These are phyloP conservation scores for Didymella pinodella DNA, from an alignment of 2,329 filamentous ascomycete species.

Conservation along the genomic window DNA sequence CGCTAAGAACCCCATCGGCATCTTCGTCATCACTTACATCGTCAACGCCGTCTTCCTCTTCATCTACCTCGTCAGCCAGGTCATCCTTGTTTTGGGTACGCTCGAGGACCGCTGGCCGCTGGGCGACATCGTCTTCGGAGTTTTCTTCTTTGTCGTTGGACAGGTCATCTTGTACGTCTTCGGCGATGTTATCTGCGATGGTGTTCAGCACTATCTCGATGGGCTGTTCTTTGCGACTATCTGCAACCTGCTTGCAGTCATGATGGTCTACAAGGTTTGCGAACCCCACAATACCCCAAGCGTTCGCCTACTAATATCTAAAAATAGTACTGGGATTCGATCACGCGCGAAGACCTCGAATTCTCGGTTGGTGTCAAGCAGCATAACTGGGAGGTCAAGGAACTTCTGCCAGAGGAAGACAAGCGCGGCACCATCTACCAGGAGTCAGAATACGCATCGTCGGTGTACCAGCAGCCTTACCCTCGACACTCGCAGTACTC, in stretches of 20 bases:
- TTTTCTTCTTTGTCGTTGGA: slow-evolving; percentile 89
- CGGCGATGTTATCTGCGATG: slow-evolving; percentile 82
- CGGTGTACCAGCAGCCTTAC: slow-evolving; percentile 51
- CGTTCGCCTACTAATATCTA: slow-evolving; percentile 28
- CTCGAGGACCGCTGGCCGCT: slow-evolving; percentile 95
- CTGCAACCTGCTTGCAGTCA: slow-evolving; percentile 91
- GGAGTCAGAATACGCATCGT: slow-evolving; percentile 65
- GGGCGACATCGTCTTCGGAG: slow-evolving; percentile 87
- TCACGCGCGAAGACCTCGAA: slow-evolving; percentile 96
- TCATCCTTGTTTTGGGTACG: slow-evolving; percentile 86
- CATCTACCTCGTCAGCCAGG: slow-evolving; percentile 86
- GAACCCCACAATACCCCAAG: background rate
- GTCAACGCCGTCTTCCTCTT: slow-evolving; percentile 87
- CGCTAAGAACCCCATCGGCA: slow-evolving; percentile 83
- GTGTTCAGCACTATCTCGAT: slow-evolving; percentile 89
- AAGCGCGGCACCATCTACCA: slow-evolving; percentile 80
- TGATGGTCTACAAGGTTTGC: slow-evolving; percentile 98
- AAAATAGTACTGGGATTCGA: slow-evolving; percentile 94
- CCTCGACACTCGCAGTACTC: slow-evolving; percentile 48
- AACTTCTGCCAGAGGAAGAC: slow-evolving; percentile 77
- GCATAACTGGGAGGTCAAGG: slow-evolving; percentile 99
- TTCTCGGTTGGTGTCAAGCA: slow-evolving; percentile 95
- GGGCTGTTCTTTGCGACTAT: slow-evolving; percentile 93
- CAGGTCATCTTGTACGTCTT: slow-evolving; percentile 94
- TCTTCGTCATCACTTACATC: slow-evolving; percentile 92